phyloP scores from a whole-genome alignment of 2,329 filamentous ascomycete genomes.

The Claviceps purpurea region DNA sequence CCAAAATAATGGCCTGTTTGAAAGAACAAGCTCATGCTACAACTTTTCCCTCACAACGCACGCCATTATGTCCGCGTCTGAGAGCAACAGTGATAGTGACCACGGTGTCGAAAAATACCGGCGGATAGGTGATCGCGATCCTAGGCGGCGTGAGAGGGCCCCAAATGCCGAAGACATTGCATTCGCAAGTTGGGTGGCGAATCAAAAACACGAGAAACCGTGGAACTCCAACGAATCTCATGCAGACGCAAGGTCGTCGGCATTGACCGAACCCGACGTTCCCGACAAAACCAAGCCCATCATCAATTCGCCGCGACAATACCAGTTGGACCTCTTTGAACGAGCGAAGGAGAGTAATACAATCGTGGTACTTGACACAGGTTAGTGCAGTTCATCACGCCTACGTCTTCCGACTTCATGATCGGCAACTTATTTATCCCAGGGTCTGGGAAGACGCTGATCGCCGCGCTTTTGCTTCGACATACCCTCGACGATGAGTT shows the following conservation, averaged over 20 bases:
- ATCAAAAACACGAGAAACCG: not conserved
- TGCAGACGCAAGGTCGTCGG: not conserved
- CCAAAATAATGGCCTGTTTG: not conserved
- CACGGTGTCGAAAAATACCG: constrained; percentile 5
- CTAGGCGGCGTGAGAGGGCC: not conserved
- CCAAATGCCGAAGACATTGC: constrained; percentile 6
- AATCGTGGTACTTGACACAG: constrained; percentile 90
- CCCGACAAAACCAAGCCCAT: constrained; percentile 29
- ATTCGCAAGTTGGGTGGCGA: constrained; percentile 6
- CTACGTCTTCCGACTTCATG: not conserved
- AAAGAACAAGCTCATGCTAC: not conserved
- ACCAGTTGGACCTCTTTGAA: constrained; percentile 86
- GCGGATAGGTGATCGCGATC: not conserved
- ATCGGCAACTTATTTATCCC: constrained; percentile 1
- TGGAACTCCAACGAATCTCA: not conserved
- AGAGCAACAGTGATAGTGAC: constrained; percentile 6
- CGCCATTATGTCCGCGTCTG: not conserved
- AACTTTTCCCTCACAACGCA: not conserved
- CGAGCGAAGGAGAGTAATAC: constrained; percentile 72
- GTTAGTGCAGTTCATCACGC: constrained; percentile 21
- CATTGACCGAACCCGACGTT: not conserved
- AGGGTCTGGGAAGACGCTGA: constrained; percentile 93
- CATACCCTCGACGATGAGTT: constrained; percentile 68
- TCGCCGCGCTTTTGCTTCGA: constrained; percentile 72
- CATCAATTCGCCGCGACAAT: constrained; percentile 71